These are phyloP conservation scores for Houttuynia cordata DNA, from an alignment of 164 flowering plant species.

Conservation along the genomic window DNA sequence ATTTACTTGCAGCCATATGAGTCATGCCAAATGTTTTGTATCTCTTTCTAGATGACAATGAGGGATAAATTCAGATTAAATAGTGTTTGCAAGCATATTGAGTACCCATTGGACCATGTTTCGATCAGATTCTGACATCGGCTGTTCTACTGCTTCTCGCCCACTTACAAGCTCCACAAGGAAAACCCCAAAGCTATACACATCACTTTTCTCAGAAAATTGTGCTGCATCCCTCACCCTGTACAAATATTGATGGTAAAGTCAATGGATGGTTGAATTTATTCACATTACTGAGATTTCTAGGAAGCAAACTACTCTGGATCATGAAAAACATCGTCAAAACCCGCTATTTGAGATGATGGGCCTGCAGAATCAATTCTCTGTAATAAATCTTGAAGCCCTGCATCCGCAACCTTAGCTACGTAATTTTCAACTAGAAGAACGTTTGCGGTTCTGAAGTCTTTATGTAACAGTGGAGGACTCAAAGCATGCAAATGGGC, in stretches of 20 bases:
- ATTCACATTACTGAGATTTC: no score
- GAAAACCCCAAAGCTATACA: constrained; percentile 84
- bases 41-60: background rate
- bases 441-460: constrained; percentile 82
- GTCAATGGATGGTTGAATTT: background rate
- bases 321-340: constrained; percentile 66
- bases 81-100: background rate
- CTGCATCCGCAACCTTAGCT: constrained; percentile 93
- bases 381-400: constrained; percentile 58
- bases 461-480: constrained; percentile 76
- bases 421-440: constrained; percentile 85
- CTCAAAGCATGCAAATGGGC: constrained; percentile 68
- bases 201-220: constrained; percentile 79
- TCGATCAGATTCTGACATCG: constrained; percentile 28
- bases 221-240: constrained; percentile 72
- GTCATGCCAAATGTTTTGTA: background rate
- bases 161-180: constrained; percentile 81
- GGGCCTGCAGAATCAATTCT: constrained; percentile 56
- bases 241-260: background rate
- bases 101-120: constrained; percentile 68
- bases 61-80: background rate
- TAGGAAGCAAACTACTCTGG: constrained; percentile 46
- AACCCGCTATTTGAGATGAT: constrained; percentile 38
- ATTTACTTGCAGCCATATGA: background rate
- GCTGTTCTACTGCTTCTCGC: constrained; percentile 40